Base-by-base conservation (phyloP, 2,329 filamentous ascomycete genomes). In the Cordyceps cateniannulata region DNA sequence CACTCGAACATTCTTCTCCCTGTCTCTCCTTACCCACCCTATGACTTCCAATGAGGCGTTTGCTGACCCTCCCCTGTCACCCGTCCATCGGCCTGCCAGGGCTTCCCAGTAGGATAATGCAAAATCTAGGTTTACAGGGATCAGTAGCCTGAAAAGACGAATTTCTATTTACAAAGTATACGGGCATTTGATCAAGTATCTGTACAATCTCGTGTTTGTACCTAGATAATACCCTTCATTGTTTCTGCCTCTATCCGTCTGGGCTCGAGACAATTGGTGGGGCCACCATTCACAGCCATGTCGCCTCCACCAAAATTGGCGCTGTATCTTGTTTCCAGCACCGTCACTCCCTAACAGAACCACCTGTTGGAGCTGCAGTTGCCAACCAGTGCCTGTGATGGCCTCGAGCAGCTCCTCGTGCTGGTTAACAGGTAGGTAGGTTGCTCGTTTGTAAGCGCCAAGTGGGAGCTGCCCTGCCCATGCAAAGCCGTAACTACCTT, bases 41-140 rank as follows among this genome's bases (percentile, higher is more conserved):
- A 14, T 24, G 42, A 51, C 45, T 51, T 29, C 56, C 56, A 45
- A 51, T 59, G 56, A 59, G 56, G 56, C 56, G 25, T 59, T 59
- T 59, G 47, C 56, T 51, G 56, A 59, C 56, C 24, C 45, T 58
- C 45, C 53, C 40, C 54, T 40, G 29, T 20, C n/a, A 24, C 32
- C 48, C 55, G 44, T 49, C 29, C 54, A 27, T 35, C 32, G 6
- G 20, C 22, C 32, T n/a, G n/a, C 18, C 20, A 3, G 48, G 32
- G 14, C 32, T 35, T 22, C 40, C 42, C 20, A 48, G 22, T 25
- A n/a, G n/a, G n/a, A 42, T 20, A 50, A 32, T 50, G 9, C n/a
- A 22, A 44, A 22, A 18, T 42, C 14, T 16, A 18, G 38, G 38
- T 4, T 16, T 58, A 45, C 55, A 50, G 55, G 55, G 55, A 29